Evolutionary conservation across 176 grass and related monocot genomes (phyloP), one percentile per base, ranked within the genome.

Genomic region (Miscanthus lutarioriparius): DNA sequence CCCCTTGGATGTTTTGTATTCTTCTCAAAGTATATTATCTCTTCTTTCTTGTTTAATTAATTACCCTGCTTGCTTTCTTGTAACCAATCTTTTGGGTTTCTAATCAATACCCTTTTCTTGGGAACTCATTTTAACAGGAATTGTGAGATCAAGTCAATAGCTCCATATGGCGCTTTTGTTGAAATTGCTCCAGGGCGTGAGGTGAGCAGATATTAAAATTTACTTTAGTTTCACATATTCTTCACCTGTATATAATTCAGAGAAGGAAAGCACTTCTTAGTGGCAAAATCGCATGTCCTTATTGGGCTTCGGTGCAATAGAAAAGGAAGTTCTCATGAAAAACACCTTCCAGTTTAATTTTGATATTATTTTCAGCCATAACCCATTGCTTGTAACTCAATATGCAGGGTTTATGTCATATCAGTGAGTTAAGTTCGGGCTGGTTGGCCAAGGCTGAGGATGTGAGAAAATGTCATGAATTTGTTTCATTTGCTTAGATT

Each of bases 121-220:
- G 22, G 74, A 80, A 87, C 38, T 30, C 59, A 74, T 69, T 69
- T 59, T 70, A 15, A 38, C 73, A 98, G 96, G 86, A 92, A 92
- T 61, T 95, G 96, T 64, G 96, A 93, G 82, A 91, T 98, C 49
- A 98, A 95, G 77, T 82, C 96, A 66, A 91, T 98, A 87, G 93
- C 91, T 76, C 73, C 89, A 39, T 98, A 92, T 22, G 96, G 96
- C 87, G 96, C 82, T 70, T 98, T 98, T 87, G 93, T 98, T 75
- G 96, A 98, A 92, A 91, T 98, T 92, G 96, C 93, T 88, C 93
- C 96, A 48, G 93, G 96, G 25, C 93, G 91, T 81, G 93, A 98
- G 93, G 93, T 93, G 81, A 48, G 80, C 17, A 37, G 13, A 67
- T 86, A 28, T 53, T 70, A 49, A 64, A 87, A 76, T 26, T 70